phyloP scores from a whole-genome alignment of 208 protist species.

The Acanthamoeba quina region DNA sequence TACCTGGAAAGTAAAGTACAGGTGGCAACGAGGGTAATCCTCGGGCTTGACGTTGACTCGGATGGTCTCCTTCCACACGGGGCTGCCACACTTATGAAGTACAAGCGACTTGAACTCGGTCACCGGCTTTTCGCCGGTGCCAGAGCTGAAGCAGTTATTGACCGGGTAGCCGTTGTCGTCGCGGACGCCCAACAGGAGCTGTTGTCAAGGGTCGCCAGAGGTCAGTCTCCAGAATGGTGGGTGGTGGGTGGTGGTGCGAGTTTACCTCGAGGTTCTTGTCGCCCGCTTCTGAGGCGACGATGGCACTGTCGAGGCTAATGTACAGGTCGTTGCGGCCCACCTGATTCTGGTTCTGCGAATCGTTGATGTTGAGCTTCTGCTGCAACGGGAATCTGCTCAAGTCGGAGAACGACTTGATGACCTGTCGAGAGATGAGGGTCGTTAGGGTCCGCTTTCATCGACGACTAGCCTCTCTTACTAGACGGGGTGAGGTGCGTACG shows the following conservation, averaged over 20 bases:
- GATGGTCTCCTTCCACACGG: conserved; percentile 46
- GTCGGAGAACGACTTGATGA: conserved; percentile 47
- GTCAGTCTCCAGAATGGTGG: neutral
- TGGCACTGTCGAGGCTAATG: conserved; percentile 66
- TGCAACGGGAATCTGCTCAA: conserved; percentile 44
- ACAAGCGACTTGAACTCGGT: conserved; percentile 71
- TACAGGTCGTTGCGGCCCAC: conserved; percentile 56
- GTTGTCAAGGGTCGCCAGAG: neutral
- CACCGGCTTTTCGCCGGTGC: conserved; percentile 13
- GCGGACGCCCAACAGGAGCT: conserved; percentile 39
- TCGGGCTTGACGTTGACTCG: conserved; percentile 45
- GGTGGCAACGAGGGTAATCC: conserved; percentile 36
- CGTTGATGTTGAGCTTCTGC: conserved; percentile 55
- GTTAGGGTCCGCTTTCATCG: too few relatives aligned
- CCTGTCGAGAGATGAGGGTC: neutral
- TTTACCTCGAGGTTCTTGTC: conserved; percentile 68
- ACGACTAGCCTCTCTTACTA: too few relatives aligned
- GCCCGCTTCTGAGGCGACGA: conserved; percentile 24
- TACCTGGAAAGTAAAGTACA: conserved; percentile 72
- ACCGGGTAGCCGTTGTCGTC: conserved; percentile 72
- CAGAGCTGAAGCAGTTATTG: conserved; percentile 13
- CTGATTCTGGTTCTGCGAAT: neutral
- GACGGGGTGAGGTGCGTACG: neutral
- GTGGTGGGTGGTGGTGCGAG: too few relatives aligned
- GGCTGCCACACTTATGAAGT: conserved; percentile 51